Conservation (phyloP, 2,329 filamentous ascomycete species). For the Talaromyces atroroseus region DNA sequence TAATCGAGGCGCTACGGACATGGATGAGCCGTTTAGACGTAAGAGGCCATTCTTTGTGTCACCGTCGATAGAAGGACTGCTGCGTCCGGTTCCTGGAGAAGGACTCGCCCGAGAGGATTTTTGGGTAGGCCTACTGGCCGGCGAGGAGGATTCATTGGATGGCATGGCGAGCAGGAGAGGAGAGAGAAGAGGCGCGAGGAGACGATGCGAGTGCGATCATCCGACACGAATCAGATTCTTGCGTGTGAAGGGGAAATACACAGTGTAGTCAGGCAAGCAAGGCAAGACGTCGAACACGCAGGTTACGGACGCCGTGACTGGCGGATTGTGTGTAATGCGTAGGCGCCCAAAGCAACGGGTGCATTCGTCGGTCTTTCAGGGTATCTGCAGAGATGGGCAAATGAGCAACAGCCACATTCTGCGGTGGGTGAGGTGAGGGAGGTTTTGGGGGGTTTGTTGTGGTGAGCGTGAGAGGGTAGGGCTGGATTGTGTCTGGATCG, state of each 20-base stretch:
- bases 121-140: slow-evolving; percentile 21
- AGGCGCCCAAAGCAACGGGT: slow-evolving; percentile 11
- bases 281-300: slow-evolving; percentile 7
- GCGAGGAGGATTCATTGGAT: slow-evolving; percentile 18
- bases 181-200: slow-evolving; percentile 19
- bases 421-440: slow-evolving; percentile 1
- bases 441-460: slow-evolving; percentile 1
- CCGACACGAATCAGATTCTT: slow-evolving; percentile 4
- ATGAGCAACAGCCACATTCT: slow-evolving; percentile 16
- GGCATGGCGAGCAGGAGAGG: slow-evolving; percentile 16
- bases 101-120: slow-evolving; percentile 9
- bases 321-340: slow-evolving; percentile 2
- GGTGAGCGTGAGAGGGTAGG: slow-evolving; percentile 7
- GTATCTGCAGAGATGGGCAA: slow-evolving; percentile 7
- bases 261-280: not conserved
- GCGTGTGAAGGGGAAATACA: not conserved
- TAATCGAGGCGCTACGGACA: slow-evolving; percentile 31
- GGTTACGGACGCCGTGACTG: slow-evolving; percentile 1
- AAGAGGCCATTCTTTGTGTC: slow-evolving; percentile 26
- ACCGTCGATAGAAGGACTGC: slow-evolving; percentile 24
- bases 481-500: slow-evolving; percentile 13
- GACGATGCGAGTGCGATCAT: slow-evolving; percentile 26
- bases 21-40: slow-evolving; percentile 21
- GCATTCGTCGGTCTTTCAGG: not conserved
- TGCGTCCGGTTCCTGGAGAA: slow-evolving; percentile 17